These are phyloP conservation scores for Pyronema omphalodes DNA, from an alignment of 495 filamentous ascomycete species.

Conservation along the genomic window DNA sequence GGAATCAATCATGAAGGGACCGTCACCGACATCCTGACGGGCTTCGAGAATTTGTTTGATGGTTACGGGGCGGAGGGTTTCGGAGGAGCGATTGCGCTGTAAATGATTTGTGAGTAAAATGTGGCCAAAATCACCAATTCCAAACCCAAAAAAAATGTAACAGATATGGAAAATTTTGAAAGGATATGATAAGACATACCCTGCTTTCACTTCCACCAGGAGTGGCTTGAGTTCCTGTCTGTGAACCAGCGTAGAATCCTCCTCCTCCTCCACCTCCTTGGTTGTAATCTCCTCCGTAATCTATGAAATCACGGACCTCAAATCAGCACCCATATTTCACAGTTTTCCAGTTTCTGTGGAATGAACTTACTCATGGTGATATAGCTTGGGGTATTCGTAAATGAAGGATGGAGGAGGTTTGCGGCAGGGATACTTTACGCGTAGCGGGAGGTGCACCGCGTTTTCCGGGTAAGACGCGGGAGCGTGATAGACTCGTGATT, in stretches of 20 bases:
- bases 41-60: constrained; percentile 85
- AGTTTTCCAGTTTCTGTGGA: no score
- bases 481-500: no score
- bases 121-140: background rate
- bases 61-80: constrained; percentile 77
- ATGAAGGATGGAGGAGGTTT: no score
- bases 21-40: constrained; percentile 42
- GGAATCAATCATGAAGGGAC: constrained; percentile 44
- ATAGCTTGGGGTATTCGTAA: no score
- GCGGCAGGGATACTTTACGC: no score
- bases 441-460: no score
- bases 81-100: constrained; percentile 34
- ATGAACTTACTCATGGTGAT: no score
- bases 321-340: no score
- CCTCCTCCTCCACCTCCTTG: constrained; percentile 14
- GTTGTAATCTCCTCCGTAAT: constrained; percentile 14
- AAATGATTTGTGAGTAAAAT: constrained; percentile 6
- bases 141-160: no score
- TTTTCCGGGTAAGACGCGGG: no score
- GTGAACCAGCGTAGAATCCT: constrained; percentile 38
- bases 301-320: constrained; percentile 7
- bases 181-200: constrained; percentile 1
- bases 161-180: background rate
- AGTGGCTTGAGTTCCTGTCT: constrained; percentile 31
- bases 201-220: constrained; percentile 7